Percentiles rank a stretch among this genome's conserved stretches.
Conservation (phyloP, 2,329 filamentous ascomycete genomes). For the Chalaropsis ovoidea region DNA sequence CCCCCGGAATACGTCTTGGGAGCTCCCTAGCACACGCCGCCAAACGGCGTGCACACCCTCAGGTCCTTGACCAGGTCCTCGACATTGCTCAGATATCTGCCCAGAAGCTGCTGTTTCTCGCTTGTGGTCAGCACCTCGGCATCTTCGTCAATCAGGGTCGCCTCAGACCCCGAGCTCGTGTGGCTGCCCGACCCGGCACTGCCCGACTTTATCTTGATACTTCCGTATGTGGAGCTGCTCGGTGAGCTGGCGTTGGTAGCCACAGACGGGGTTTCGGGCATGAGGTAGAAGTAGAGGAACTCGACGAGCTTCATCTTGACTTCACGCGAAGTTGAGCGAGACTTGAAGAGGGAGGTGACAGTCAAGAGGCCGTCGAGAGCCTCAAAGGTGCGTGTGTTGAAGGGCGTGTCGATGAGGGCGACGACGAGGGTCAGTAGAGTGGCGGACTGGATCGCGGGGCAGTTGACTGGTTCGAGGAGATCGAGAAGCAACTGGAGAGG, state of each 20-base stretch:
- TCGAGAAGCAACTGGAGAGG: slow-evolving; percentile 65
- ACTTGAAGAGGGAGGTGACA: slow-evolving; percentile 87
- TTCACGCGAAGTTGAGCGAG: slow-evolving; percentile 69
- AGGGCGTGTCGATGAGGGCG: slow-evolving; percentile 73
- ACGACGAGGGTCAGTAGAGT: slow-evolving; percentile 85
- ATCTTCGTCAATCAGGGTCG: slow-evolving; percentile 32
- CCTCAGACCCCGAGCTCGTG: slow-evolving; percentile 29
- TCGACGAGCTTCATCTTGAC: slow-evolving; percentile 95
- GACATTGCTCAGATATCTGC: slow-evolving; percentile 68
- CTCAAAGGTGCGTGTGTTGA: slow-evolving; percentile 87
- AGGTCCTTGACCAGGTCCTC: slow-evolving; percentile 78
- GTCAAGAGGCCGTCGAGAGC: slow-evolving; percentile 82
- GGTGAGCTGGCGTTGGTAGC: slow-evolving; percentile 38
- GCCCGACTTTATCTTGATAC: slow-evolving; percentile 34
- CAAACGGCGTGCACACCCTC: slow-evolving; percentile 66
- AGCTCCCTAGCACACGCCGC: slow-evolving; percentile 37
- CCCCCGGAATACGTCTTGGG: slow-evolving; percentile 17
- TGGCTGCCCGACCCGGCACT: slow-evolving; percentile 42
- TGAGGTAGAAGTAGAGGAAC: slow-evolving; percentile 96
- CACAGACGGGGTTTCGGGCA: slow-evolving; percentile 67
- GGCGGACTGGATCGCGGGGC: slow-evolving; percentile 80
- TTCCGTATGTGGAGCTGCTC: not conserved
- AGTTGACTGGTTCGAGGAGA: slow-evolving; percentile 85
- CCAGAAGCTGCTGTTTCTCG: slow-evolving; percentile 72
- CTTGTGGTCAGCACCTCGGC: slow-evolving; percentile 54